Evolutionary conservation across 306 rosid species (phyloP), one percentile per base, ranked within the genome.

Genomic region (Benincasa hispida): DNA sequence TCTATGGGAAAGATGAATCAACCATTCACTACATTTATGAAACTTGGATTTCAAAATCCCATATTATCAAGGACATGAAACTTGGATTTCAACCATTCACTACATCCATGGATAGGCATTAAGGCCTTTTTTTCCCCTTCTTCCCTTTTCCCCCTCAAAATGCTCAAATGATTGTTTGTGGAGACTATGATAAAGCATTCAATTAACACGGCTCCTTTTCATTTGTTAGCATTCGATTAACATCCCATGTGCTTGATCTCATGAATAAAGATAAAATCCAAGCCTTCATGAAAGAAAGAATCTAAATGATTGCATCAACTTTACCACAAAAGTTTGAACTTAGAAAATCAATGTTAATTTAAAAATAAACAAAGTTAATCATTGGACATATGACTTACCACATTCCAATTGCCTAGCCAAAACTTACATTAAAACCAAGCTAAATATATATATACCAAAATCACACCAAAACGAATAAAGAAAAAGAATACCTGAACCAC

Each of bases 401-500:
- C 25, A 24, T 58, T 58, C 35, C 41, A 61, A 61, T 15, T 13
- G 10, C 58, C 41, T 1, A 63, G 37, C n/a, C 35, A 66, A 30
- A 69, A 14, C 62, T 56, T 56, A 17, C 10, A 39, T 41, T 72
- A 25, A 32, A 70, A 56, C 72, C 62, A 42, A 25, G 53, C 34
- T 8, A 30, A 47, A 34, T 42, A 53, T 28, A 37, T 15, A 54
- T 22, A 10, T n/a, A n/a, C n/a, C n/a, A 42, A 50, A 76, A 47
- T 10, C 32, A 6, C 19, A 28, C 77, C n/a, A 54, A 58, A 62
- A 61, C 34, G 30, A 27, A 34, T 5, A n/a, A 68, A 57, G 30
- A 18, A 50, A 66, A 62, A 75, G 15, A 24, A 61, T 78, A 93
- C 98, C 88, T 77, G 91, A 51, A 79, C 68, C 79, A 47, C 83